Evolutionary conservation across 306 rosid species (phyloP).

Genomic region (Rosa chinensis): DNA sequence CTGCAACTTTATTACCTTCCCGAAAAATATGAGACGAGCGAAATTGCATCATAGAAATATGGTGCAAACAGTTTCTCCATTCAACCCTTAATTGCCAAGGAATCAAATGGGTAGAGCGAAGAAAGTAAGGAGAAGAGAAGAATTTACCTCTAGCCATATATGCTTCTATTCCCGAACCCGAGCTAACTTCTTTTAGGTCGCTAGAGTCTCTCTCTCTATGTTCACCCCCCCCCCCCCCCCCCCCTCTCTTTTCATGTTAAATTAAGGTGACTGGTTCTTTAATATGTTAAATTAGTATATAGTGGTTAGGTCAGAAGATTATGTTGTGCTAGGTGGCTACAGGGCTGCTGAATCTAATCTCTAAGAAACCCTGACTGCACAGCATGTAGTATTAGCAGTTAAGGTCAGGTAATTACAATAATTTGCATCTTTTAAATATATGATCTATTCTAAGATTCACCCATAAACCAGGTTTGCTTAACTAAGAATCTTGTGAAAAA

Average conservation of each 20-base stretch:
- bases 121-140: too few species aligned
- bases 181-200: too few species aligned
- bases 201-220: too few species aligned
- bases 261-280: neutral
- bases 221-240: rapidly evolving
- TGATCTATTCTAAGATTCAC: neutral
- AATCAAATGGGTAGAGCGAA: too few species aligned
- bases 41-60: too few species aligned
- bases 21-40: too few species aligned
- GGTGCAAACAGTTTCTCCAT: too few species aligned
- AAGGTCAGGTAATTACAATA: slow-evolving; percentile 12
- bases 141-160: too few species aligned
- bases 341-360: slow-evolving; percentile 1
- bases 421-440: neutral
- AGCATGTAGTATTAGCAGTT: slow-evolving; percentile 4
- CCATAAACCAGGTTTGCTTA: neutral
- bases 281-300: neutral
- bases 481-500: neutral
- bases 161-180: too few species aligned
- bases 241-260: too few species aligned
- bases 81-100: too few species aligned
- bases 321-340: slow-evolving; percentile 4
- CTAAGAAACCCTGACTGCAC: slow-evolving; percentile 5
- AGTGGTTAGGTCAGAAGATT: neutral
- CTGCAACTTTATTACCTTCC: too few species aligned